Evolutionary conservation across 164 flowering plant species (phyloP).

Genomic region (Vitis rupestris): DNA sequence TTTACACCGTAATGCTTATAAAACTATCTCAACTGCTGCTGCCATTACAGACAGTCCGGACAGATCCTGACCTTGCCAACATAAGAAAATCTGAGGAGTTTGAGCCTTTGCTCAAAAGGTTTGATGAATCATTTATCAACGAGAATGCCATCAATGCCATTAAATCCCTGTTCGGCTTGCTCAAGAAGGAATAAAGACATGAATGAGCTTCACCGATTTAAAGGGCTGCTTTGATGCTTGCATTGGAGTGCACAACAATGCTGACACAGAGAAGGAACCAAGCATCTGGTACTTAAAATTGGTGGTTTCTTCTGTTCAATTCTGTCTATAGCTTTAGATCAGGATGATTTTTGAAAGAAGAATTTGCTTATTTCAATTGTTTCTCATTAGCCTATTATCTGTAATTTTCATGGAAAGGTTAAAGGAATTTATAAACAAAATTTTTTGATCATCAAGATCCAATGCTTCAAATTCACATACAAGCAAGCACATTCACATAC

Average conservation of each 20-base stretch:
- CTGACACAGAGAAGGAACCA: background rate
- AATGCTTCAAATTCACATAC: too few relatives aligned
- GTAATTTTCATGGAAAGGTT: background rate
- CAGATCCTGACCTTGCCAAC: constrained; percentile 84
- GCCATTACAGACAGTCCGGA: constrained; percentile 68
- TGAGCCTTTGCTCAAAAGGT: constrained; percentile 67
- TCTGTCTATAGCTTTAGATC: constrained; percentile 8
- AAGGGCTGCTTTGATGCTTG: background rate
- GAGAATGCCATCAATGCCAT: constrained; percentile 93
- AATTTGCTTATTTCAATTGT: background rate
- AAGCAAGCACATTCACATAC: too few relatives aligned
- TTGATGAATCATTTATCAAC: constrained; percentile 95
- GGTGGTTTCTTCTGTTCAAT: background rate
- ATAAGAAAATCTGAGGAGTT: constrained; percentile 69
- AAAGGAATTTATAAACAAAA: background rate
- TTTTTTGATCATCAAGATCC: background rate
- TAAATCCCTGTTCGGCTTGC: constrained; percentile 85
- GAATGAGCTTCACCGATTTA: too few relatives aligned
- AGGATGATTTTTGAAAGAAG: constrained; percentile 2
- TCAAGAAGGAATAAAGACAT: constrained; percentile 56
- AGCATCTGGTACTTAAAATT: background rate
- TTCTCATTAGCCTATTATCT: background rate
- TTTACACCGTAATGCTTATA: background rate
- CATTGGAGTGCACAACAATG: background rate
- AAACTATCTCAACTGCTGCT: constrained; percentile 12